Conservation (phyloP, 2,329 filamentous ascomycete species). For the Blumeriella jaapii region DNA sequence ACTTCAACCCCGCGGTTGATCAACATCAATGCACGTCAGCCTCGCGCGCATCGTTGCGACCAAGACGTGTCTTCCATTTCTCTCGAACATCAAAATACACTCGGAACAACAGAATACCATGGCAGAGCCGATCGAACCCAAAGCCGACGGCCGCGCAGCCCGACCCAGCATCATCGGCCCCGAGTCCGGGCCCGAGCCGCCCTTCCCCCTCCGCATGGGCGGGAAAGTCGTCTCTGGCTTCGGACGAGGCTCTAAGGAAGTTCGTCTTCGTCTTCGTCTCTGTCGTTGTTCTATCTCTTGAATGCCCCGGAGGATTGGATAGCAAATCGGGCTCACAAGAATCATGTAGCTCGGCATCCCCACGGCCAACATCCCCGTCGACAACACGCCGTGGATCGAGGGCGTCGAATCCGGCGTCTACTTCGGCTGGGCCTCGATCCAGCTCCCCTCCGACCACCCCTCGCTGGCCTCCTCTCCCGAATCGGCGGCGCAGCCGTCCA, state of each 20-base stretch:
- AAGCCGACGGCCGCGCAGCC: slow-evolving; percentile 1
- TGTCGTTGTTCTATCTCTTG: no score
- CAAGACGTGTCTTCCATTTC: neutral
- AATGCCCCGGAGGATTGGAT: no score
- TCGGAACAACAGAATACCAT: no score
- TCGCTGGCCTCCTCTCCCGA: slow-evolving; percentile 18
- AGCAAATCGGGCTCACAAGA: no score
- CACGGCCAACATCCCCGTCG: slow-evolving; percentile 82
- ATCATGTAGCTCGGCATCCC: slow-evolving; percentile 74
- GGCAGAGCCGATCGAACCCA: no score
- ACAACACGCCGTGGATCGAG: slow-evolving; percentile 49
- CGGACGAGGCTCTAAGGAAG: slow-evolving; percentile 86
- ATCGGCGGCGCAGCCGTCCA: slow-evolving; percentile 16
- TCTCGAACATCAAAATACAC: neutral
- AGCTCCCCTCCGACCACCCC: slow-evolving; percentile 40
- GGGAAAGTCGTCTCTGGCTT: slow-evolving; percentile 89
- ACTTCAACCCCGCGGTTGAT: slow-evolving; percentile 4
- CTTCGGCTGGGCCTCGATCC: slow-evolving; percentile 79
- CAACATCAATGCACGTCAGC: neutral
- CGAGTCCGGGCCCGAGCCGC: slow-evolving; percentile 58
- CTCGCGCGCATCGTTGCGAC: neutral
- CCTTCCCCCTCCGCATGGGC: slow-evolving; percentile 74
- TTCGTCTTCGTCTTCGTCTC: no score
- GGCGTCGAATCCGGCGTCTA: slow-evolving; percentile 72
- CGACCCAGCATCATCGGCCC: slow-evolving; percentile 65